Evolutionary conservation across 192 early-diverging fungal species (phyloP), one percentile per base, ranked within the genome.

Genomic region (Coemansia sp.): DNA sequence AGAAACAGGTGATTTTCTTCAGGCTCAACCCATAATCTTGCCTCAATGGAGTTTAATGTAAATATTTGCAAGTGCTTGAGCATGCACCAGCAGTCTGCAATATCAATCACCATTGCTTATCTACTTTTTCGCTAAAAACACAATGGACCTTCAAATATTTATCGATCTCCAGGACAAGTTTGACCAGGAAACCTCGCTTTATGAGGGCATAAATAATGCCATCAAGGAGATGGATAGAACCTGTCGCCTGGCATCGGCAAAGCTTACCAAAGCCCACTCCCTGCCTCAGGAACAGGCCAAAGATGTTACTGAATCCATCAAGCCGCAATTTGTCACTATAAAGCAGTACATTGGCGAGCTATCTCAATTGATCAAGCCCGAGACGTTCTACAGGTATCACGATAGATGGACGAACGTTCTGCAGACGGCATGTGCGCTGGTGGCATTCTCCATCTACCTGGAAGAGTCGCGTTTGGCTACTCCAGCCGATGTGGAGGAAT

Each of bases 71-170:
- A 6, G 3, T 32, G 29, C 6, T 32, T 32, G 29, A 32, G 29
- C 29, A 32, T 32, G 5, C 5, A 5, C 29, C 43, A 45, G 8
- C 43, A 45, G 43, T 45, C n/a, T 45, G 14, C 3, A 11, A 3
- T 15, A 2, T 0, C 15, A 45, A 11, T 45, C 1, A 15, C 15
- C 4, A 45, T 15, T 4, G 43, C n/a, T 15, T 45, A 15, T 11
- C n/a, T 8, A 11, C n/a, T 5, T 15, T 45, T 45, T 62, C 10
- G 19, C 11, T 37, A 19, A 39, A 52, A 23, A 15, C 37, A 49
- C 22, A 48, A 79, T 80, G 77, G 72, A 75, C 37, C 57, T 72
- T 39, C 77, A 80, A 27, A 52, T 80, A 10, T 80, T 80, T 60
- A 61, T 75, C 41, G 73, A 80, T 35, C 65, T 80, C 24, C 77